These are phyloP conservation scores for Trematosphaeria pertusa DNA, from an alignment of 2,329 filamentous ascomycete species.

Conservation along the genomic window DNA sequence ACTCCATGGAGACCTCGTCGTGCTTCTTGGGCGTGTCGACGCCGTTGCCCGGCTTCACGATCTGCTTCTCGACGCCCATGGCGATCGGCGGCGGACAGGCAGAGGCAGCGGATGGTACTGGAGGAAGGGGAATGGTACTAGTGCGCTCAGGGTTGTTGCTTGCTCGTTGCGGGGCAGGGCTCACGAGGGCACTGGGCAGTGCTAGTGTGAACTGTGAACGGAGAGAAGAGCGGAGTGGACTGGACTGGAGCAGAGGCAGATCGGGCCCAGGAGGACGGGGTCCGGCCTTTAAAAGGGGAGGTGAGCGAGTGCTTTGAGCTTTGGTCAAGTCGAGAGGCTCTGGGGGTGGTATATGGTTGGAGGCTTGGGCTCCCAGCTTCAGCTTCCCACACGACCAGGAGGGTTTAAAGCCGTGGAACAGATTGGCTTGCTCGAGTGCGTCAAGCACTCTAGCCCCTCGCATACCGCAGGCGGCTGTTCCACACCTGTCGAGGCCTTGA, in stretches of 20 bases:
- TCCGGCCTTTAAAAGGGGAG: slow-evolving; percentile 29
- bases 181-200: background rate
- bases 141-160: background rate
- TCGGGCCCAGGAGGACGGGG: slow-evolving; percentile 16
- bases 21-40: slow-evolving; percentile 67
- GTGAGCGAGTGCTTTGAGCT: slow-evolving; percentile 18
- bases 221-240: slow-evolving; percentile 3
- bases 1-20: slow-evolving; percentile 84
- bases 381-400: slow-evolving; percentile 23
- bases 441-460: slow-evolving; percentile 37
- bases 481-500: slow-evolving; percentile 30
- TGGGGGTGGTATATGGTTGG: slow-evolving; percentile 27
- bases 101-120: too few relatives aligned
- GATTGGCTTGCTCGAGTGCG: slow-evolving; percentile 35
- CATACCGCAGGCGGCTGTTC: slow-evolving; percentile 38
- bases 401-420: slow-evolving; percentile 33
- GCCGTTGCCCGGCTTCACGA: slow-evolving; percentile 66
- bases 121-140: slow-evolving; percentile 1
- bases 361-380: slow-evolving; percentile 29
- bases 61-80: slow-evolving; percentile 72
- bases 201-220: slow-evolving; percentile 6
- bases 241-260: slow-evolving; percentile 5
- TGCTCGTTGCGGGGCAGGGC: slow-evolving; percentile 3
- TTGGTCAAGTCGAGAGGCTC: slow-evolving; percentile 31
- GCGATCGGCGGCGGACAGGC: too few relatives aligned